Percentiles rank a stretch among this genome's conserved stretches.
Evolutionary conservation across 441 rosid species (phyloP).

Genomic region (Gossypium aridum): DNA sequence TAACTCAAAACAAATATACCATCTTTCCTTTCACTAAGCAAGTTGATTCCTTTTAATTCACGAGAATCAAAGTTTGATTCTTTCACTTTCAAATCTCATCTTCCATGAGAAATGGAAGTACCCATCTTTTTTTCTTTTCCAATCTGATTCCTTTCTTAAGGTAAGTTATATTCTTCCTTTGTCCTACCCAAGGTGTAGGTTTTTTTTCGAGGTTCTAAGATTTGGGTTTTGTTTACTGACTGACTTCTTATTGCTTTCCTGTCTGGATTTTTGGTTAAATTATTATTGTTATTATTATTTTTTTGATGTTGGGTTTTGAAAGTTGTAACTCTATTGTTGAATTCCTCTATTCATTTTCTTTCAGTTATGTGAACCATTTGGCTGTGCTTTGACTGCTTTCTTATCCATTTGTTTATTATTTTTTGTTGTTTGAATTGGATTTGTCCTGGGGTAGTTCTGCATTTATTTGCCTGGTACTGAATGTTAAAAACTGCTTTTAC

Average conservation of each 20-base stretch:
- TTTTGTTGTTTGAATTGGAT: constrained; percentile 1
- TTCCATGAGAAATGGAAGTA: background rate
- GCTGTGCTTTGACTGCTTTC: background rate
- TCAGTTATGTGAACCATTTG: background rate
- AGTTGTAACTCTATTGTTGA: background rate
- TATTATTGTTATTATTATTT: background rate
- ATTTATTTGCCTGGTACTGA: constrained; percentile 3
- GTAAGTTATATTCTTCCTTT: background rate
- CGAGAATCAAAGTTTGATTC: constrained; percentile 2
- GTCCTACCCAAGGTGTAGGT: background rate
- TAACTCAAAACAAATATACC: background rate
- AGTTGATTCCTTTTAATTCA: constrained; percentile 7
- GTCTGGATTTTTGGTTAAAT: constrained; percentile 10
- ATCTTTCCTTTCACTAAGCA: background rate
- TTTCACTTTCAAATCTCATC: background rate
- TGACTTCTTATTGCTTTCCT: constrained; percentile 5
- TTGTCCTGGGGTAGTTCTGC: background rate
- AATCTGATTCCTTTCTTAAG: constrained; percentile 12
- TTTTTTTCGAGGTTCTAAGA: background rate
- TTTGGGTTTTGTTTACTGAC: background rate
- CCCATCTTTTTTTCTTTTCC: constrained; percentile 5
- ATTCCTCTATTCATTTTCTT: background rate
- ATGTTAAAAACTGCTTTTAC: background rate
- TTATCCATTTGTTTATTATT: background rate
- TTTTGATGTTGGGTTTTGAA: background rate